Conservation (phyloP, 2,329 filamentous ascomycete genomes). For the Aspergillus hiratsukae region DNA sequence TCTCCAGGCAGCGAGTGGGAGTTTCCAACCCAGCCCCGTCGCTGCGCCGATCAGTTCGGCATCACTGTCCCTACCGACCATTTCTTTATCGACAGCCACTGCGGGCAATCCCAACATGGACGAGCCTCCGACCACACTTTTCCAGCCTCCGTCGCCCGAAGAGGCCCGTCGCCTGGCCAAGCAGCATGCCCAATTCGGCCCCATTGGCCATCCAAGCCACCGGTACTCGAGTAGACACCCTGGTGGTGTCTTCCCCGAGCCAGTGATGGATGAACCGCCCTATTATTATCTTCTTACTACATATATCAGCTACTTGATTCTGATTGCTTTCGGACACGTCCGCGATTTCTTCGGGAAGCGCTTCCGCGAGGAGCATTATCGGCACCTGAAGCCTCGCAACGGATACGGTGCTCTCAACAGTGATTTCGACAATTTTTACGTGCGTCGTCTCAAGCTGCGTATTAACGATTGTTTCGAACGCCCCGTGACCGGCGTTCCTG, state of each 20-base stretch:
- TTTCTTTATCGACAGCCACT: conserved; percentile 83
- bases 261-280: conserved; percentile 89
- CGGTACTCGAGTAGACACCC: conserved; percentile 85
- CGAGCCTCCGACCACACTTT: conserved; percentile 71
- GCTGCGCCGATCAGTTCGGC: conserved; percentile 64
- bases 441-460: conserved; percentile 82
- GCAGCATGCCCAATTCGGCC: conserved; percentile 86
- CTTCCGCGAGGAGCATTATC: conserved; percentile 83
- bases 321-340: conserved; percentile 92
- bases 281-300: conserved; percentile 97
- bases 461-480: conserved; percentile 97
- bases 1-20: conserved; percentile 62
- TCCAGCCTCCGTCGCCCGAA: conserved; percentile 80
- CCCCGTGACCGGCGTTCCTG: conserved; percentile 87
- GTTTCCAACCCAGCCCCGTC: conserved; percentile 43
- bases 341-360: conserved; percentile 97
- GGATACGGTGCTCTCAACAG: conserved; percentile 95
- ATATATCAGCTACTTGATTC: conserved; percentile 94
- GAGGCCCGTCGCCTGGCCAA: conserved; percentile 72
- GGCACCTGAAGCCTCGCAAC: conserved; percentile 73
- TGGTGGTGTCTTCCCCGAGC: conserved; percentile 72
- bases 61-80: conserved; percentile 76
- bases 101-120: conserved; percentile 71
- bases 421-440: conserved; percentile 99
- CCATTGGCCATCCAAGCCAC: conserved; percentile 73